Conservation (phyloP, 2,329 filamentous ascomycete genomes). For the Trichoderma atroviride region DNA sequence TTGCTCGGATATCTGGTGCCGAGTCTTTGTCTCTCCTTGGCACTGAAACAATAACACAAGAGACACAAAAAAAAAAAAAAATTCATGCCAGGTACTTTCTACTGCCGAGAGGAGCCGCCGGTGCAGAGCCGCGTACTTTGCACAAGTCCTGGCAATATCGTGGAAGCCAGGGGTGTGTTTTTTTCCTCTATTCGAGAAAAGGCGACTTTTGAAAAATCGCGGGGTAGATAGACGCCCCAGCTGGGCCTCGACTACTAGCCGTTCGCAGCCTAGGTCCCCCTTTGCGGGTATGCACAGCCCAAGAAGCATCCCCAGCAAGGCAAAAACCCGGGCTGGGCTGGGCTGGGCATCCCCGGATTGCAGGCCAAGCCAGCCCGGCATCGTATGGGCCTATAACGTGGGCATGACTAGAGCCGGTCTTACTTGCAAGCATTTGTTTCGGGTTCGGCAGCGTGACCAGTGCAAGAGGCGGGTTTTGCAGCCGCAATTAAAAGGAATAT, state of each 20-base stretch:
- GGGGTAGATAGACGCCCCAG: constrained; percentile 22
- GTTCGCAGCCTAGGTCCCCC: background rate
- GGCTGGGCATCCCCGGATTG: constrained; percentile 7
- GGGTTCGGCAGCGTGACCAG: background rate
- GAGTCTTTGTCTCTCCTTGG: background rate
- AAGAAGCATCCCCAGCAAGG: background rate
- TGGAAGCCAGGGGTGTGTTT: background rate
- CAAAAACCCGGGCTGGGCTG: constrained; percentile 10
- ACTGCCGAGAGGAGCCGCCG: constrained; percentile 17
- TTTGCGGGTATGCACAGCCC: constrained; percentile 9
- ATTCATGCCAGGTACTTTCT: background rate
- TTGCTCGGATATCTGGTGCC: constrained; percentile 19
- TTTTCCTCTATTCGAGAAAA: background rate
- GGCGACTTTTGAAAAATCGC: constrained; percentile 14
- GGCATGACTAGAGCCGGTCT: too few species aligned
- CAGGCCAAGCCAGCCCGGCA: background rate
- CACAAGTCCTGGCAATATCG: background rate
- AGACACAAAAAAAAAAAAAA: background rate
- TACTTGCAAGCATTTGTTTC: background rate
- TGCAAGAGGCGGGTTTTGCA: background rate
- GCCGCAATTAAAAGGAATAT: background rate
- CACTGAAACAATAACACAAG: background rate
- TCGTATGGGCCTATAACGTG: background rate
- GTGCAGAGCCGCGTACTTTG: background rate
- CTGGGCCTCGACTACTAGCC: background rate